Evolutionary conservation across 2,329 filamentous ascomycete species (phyloP), one percentile per base, ranked within the genome.

Genomic region (Pseudogymnoascus sp.): DNA sequence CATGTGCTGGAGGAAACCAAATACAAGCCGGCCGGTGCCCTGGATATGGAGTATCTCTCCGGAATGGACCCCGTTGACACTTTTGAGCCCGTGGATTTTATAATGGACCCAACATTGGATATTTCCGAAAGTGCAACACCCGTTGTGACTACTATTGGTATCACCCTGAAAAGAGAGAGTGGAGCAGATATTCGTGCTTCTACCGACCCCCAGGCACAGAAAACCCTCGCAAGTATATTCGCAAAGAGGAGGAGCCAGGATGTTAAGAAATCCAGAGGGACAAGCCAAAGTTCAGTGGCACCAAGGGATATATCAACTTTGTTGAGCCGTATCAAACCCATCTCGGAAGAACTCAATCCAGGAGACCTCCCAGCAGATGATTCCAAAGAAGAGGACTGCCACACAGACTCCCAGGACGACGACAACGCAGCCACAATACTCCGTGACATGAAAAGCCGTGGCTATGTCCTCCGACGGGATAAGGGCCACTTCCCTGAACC

Each of bases 381-480:
- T 54, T 54, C 28, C 16, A 54, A 54, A 18, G 47, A 54, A 7
- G 47, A 54, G 8, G 47, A 54, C 5, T 33, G 28, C 9, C n/a
- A 54, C 5, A 54, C 47, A 33, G 47, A 54, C 8, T 54, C 47
- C n/a, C 25, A 33, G 28, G 47, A 54, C n/a, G 47, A 33, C 28
- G 47, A 54, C 3, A 54, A 33, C n/a, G 47, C 47, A 5, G 47
- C 47, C 11, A 33, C 47, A 33, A 33, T 54, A n/a, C 16, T 54
- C 6, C 47, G n/a, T 33, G n/a, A 18, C n/a, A 33, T 54, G 16
- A 54, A 54, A 18, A 54, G 25, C 9, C 47, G n/a, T 1, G 47
- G 58, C 64, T 61, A 25, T 20, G 14, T 47, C 57, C 22, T 60
- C 20, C 16, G 6, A 58, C 60, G 54, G 30, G 37, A 60, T 33